Evolutionary conservation across 768 basidiomycete species (phyloP).

Genomic region (Auricularia cornea): DNA sequence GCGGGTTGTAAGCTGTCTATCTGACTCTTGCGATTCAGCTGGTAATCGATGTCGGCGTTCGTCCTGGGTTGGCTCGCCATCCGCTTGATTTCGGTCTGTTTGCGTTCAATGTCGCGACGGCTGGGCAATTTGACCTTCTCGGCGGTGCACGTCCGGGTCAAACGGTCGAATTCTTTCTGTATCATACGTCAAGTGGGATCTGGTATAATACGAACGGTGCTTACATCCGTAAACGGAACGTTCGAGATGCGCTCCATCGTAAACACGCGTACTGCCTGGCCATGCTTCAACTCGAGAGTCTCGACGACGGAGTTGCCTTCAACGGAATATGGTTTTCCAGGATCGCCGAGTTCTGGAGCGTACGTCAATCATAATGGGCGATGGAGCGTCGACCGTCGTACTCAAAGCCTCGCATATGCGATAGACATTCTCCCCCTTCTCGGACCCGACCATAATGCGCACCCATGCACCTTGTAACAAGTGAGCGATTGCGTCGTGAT

Average conservation of each 20-base stretch:
- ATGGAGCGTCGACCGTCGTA: background rate
- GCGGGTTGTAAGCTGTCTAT: background rate
- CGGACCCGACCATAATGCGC: constrained; percentile 67
- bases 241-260: constrained; percentile 88
- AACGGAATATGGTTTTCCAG: constrained; percentile 61
- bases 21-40: background rate
- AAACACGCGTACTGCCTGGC: constrained; percentile 51
- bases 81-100: constrained; percentile 50
- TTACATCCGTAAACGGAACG: constrained; percentile 49
- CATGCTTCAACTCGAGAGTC: constrained; percentile 68
- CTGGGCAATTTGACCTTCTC: constrained; percentile 63
- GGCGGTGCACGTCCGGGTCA: constrained; percentile 32
- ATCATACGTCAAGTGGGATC: background rate
- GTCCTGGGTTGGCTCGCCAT: constrained; percentile 59
- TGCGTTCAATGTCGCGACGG: constrained; percentile 56
- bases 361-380: background rate
- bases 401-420: constrained; percentile 49
- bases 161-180: constrained; percentile 68
- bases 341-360: constrained; percentile 42
- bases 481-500: constrained; percentile 2
- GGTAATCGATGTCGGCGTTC: constrained; percentile 37
- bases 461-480: constrained; percentile 66
- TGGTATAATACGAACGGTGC: constrained; percentile 16
- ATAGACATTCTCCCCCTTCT: constrained; percentile 54
- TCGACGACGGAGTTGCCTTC: constrained; percentile 59